Evolutionary conservation across 2,329 filamentous ascomycete genomes (phyloP), one percentile per base, ranked within the genome.

Genomic region (Botrytis porri): DNA sequence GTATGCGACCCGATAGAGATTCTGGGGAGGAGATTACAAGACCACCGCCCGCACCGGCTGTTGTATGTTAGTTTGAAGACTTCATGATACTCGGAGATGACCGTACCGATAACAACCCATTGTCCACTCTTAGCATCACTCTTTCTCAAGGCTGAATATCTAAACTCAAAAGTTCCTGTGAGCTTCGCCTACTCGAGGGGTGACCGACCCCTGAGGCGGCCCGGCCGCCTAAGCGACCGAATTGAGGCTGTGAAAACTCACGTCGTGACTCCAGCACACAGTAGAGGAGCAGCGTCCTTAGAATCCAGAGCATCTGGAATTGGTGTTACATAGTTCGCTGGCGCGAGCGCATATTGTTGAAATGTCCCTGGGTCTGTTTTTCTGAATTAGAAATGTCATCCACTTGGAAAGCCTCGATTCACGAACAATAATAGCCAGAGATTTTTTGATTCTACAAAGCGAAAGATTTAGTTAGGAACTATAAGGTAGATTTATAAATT

Each of bases 241-340:
- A 70, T 62, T 70, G 73, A 45, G 74, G 75, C 75, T 77, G 75
- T 76, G 75, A 62, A 59, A 70, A 77, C 78, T 75, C 69, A 80
- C 77, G 88, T 87, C 2, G 90, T 92, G 22, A 92, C 85, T 41
- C 90, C 90, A 22, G 89, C 90, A 80, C 90, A 92, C 70, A 92
- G 85, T 83, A 92, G 86, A 0, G 90, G 90, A 2, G 90, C 90
- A 0, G 90, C 90, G 37, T 85, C 84, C 69, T 87, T 89, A 16
- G 87, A 89, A 60, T 85, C 81, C 29, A 93, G 81, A 5, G 80
- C 82, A 7, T 90, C 89, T 3, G 90, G 90, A 76, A 93, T 92
- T 2, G 89, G 89, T 0, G 90, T 92, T 3, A 92, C 90, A 80
- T 93, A 92, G 81, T 87, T 86, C 4, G 90, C 90, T 16, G 89